Percentiles rank a stretch among this genome's conserved stretches.
phyloP scores from a whole-genome alignment of 2,329 filamentous ascomycete species.

The Fusarium sp. region DNA sequence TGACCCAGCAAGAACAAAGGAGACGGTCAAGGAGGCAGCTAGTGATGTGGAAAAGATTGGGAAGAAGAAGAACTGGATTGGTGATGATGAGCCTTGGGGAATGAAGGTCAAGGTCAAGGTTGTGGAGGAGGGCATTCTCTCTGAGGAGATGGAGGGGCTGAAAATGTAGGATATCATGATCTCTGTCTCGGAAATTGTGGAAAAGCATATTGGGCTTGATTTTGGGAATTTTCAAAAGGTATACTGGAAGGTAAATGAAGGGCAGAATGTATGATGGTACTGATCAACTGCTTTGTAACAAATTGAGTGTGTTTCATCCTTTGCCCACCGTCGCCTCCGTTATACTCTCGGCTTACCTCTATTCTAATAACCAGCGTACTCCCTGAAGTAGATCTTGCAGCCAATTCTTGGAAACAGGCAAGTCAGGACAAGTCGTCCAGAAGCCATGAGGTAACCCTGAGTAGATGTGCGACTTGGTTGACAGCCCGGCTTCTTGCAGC shows the following conservation, averaged over 20 bases:
- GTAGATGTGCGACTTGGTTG: constrained; percentile 53
- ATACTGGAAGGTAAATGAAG: neutral
- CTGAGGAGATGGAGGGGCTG: neutral
- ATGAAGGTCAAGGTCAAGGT: constrained; percentile 51
- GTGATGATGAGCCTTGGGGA: constrained; percentile 48
- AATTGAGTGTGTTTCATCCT: neutral
- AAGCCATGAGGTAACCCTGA: constrained; percentile 55
- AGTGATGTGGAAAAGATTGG: constrained; percentile 63
- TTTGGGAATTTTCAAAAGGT: neutral
- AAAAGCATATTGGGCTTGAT: neutral
- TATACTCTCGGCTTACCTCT: neutral
- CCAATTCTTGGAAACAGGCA: constrained; percentile 46
- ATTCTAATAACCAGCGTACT: constrained; percentile 36
- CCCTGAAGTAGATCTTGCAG: constrained; percentile 41
- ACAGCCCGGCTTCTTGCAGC: constrained; percentile 46
- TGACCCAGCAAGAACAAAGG: constrained; percentile 52
- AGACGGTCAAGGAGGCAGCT: constrained; percentile 52
- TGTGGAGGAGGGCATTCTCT: constrained; percentile 46
- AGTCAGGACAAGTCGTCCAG: constrained; percentile 50
- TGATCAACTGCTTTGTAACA: neutral
- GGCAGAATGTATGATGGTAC: neutral
- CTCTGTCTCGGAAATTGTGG: neutral
- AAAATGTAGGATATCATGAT: neutral
- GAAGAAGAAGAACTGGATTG: constrained; percentile 67
- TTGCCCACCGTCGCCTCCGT: neutral